Conservation (phyloP, 768 basidiomycete species). For the Lactifluus piperatus region DNA sequence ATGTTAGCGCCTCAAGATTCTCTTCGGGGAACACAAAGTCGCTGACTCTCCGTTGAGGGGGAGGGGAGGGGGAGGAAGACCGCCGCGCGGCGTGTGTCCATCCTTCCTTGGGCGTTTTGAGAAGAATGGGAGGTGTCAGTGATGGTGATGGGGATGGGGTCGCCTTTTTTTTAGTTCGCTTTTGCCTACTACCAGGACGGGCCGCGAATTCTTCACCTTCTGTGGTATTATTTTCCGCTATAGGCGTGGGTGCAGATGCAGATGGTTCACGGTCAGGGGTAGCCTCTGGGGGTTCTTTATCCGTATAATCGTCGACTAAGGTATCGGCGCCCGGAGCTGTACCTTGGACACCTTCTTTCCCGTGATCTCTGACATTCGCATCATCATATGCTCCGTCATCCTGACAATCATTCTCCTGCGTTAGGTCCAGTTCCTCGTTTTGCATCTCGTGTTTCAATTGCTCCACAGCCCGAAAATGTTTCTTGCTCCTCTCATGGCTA, state of each 20-base stretch:
- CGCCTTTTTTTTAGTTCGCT: constrained; percentile 1
- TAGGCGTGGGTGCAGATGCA: neutral
- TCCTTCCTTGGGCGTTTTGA: neutral
- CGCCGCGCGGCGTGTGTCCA: neutral
- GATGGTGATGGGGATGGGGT: constrained; percentile 5
- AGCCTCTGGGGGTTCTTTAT: neutral
- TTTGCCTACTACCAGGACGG: constrained; percentile 4
- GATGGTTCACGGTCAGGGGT: constrained; percentile 4
- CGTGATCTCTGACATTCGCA: constrained; percentile 8
- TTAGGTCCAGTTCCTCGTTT: constrained; percentile 61
- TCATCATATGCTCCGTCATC: constrained; percentile 5
- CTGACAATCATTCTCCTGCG: neutral
- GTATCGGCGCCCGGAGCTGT: neutral
- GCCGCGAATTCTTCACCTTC: constrained; percentile 1
- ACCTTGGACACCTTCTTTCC: neutral
- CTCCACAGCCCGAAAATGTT: constrained; percentile 85
- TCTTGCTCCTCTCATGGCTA: constrained; percentile 93
- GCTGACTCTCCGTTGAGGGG: neutral
- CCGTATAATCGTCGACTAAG: neutral
- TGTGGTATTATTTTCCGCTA: neutral
- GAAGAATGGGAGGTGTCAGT: neutral
- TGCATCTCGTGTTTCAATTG: constrained; percentile 68
- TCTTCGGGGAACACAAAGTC: neutral
- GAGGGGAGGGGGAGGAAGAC: neutral
- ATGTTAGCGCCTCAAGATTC: neutral